Evolutionary conservation across 2,329 filamentous ascomycete genomes (phyloP).

Genomic region (Fusarium graminum): DNA sequence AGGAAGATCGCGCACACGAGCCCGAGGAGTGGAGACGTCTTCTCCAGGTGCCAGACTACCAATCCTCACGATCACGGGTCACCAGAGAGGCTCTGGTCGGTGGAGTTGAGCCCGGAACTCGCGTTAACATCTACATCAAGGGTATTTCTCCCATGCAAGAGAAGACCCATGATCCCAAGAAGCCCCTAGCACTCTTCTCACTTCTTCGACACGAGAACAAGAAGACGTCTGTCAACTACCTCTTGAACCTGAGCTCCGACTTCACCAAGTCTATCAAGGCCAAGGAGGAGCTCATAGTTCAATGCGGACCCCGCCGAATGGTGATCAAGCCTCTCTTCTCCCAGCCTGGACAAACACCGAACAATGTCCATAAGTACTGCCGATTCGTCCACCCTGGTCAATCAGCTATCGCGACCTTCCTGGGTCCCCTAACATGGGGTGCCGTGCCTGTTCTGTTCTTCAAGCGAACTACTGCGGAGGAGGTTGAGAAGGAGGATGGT

Average conservation of each 20-base stretch:
- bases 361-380: slow-evolving; percentile 97
- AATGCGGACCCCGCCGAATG: slow-evolving; percentile 89
- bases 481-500: slow-evolving; percentile 59
- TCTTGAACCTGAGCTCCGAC: slow-evolving; percentile 86
- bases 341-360: slow-evolving; percentile 87
- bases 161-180: slow-evolving; percentile 61
- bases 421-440: slow-evolving; percentile 93
- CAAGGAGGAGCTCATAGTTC: slow-evolving; percentile 91
- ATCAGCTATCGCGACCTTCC: slow-evolving; percentile 88
- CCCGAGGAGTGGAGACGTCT: slow-evolving; percentile 91
- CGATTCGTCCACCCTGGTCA: slow-evolving; percentile 92
- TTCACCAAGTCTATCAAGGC: slow-evolving; percentile 82
- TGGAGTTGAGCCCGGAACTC: slow-evolving; percentile 84
- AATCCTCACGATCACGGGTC: slow-evolving; percentile 80
- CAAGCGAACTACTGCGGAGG: slow-evolving; percentile 67
- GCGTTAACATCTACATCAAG: slow-evolving; percentile 82
- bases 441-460: slow-evolving; percentile 92
- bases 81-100: slow-evolving; percentile 88
- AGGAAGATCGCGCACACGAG: slow-evolving; percentile 87
- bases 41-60: slow-evolving; percentile 90
- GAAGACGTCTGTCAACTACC: slow-evolving; percentile 88
- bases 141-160: slow-evolving; percentile 60
- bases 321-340: slow-evolving; percentile 93
- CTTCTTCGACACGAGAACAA: slow-evolving; percentile 96
- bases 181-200: slow-evolving; percentile 82